phyloP scores from a whole-genome alignment of 2,329 filamentous ascomycete genomes.

The Sclerotiophoma versabilis region DNA sequence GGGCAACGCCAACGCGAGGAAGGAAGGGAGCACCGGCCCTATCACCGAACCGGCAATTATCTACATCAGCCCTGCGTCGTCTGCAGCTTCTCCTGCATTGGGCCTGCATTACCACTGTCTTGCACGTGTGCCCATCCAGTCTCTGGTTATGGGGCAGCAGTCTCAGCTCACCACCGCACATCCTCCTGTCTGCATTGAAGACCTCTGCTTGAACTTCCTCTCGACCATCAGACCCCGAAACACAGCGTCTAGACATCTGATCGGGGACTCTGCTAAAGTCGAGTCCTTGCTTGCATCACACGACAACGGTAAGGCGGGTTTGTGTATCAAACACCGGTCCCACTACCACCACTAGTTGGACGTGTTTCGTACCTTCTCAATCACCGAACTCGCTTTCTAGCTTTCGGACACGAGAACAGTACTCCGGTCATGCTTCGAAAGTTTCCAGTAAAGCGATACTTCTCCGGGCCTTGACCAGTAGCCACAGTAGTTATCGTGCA shows the following conservation, averaged over 20 bases:
- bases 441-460: not conserved
- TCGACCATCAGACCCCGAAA: not conserved
- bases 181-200: not conserved
- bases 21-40: constrained; percentile 3
- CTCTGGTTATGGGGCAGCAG: not conserved
- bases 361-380: constrained; percentile 1
- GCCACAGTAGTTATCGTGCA: not conserved
- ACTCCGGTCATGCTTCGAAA: not conserved
- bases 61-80: constrained; percentile 10
- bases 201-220: not conserved
- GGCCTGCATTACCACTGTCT: not conserved
- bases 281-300: constrained; percentile 14
- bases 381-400: not conserved
- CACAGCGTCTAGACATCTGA: not conserved
- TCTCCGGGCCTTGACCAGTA: not conserved
- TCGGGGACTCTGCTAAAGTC: not conserved
- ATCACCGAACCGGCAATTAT: constrained; percentile 3
- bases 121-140: constrained; percentile 1
- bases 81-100: constrained; percentile 16
- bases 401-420: not conserved
- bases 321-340: constrained; percentile 12
- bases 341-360: not conserved
- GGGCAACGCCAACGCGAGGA: not conserved
- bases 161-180: not conserved
- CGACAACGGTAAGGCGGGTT: constrained; percentile 5